Conservation (phyloP, 805 yeast species). For the Pichia exigua region DNA sequence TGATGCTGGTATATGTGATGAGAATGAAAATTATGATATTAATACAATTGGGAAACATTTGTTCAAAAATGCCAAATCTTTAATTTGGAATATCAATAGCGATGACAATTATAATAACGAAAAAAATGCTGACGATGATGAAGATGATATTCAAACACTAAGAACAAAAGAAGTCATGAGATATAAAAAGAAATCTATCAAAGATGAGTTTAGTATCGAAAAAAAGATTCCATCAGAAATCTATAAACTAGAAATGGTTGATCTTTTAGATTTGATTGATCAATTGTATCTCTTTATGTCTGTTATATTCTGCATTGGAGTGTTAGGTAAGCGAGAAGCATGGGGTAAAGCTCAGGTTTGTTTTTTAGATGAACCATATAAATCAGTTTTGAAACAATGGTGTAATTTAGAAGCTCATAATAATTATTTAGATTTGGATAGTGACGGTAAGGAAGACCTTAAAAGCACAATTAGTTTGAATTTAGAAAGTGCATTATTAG, state of each 20-base stretch:
- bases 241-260: background rate
- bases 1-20: background rate
- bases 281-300: slow-evolving; percentile 22
- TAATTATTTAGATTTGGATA: slow-evolving; percentile 2
- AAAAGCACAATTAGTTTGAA: background rate
- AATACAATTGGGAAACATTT: background rate
- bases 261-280: slow-evolving; percentile 3
- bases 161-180: background rate
- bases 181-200: background rate
- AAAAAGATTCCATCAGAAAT: slow-evolving; percentile 1
- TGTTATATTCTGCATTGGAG: slow-evolving; percentile 18
- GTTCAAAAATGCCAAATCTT: background rate
- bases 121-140: background rate
- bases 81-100: background rate
- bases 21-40: background rate
- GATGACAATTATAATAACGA: background rate
- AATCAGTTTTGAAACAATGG: slow-evolving; percentile 16
- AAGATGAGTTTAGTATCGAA: background rate
- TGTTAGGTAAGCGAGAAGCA: slow-evolving; percentile 21
- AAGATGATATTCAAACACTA: background rate
- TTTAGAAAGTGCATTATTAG: background rate
- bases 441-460: background rate
- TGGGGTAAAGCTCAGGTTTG: slow-evolving; percentile 25
- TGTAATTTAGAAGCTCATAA: slow-evolving; percentile 3
- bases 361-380: slow-evolving; percentile 16